phyloP scores from a whole-genome alignment of 2,329 filamentous ascomycete genomes.

The Verticillium dahliae region DNA sequence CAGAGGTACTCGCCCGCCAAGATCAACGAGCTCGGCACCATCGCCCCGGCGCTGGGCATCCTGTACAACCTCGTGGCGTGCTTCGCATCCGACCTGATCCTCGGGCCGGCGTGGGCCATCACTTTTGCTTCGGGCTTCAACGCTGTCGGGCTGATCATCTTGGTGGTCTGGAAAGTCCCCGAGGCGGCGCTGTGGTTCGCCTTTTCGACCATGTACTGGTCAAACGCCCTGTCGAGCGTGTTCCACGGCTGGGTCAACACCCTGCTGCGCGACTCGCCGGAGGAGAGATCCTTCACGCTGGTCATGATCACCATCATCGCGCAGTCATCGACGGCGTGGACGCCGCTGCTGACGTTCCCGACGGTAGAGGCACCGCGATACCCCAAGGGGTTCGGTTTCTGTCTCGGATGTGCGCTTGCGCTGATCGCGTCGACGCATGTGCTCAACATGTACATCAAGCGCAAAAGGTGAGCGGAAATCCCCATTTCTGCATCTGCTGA shows the following conservation, averaged over 20 bases:
- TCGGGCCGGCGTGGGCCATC: conserved; percentile 49
- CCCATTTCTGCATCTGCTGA: too few species aligned
- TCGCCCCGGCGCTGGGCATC: conserved; percentile 47
- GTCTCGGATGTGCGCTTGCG: conserved; percentile 5
- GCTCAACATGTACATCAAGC: conserved; percentile 9
- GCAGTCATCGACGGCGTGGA: conserved; percentile 51
- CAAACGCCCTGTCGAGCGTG: conserved; percentile 45
- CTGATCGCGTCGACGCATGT: conserved; percentile 9
- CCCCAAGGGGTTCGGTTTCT: conserved; percentile 33
- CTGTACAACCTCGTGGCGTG: conserved; percentile 47
- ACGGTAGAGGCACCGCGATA: conserved; percentile 35
- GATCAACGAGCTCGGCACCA: conserved; percentile 45
- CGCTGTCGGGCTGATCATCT: conserved; percentile 43
- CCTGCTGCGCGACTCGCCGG: conserved; percentile 34
- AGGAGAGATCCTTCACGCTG: conserved; percentile 40
- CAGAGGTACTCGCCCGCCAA: conserved; percentile 35
- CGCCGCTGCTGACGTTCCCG: conserved; percentile 42
- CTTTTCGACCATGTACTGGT: conserved; percentile 39
- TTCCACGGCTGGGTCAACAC: conserved; percentile 51
- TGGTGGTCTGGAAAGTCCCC: conserved; percentile 49
- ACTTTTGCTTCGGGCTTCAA: conserved; percentile 44
- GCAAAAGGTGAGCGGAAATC: conserved; percentile 6
- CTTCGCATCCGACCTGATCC: conserved; percentile 46
- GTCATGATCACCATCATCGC: conserved; percentile 45
- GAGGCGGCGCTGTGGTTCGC: conserved; percentile 48